Conservation (phyloP, 495 filamentous ascomycete species). For the Viridothelium virens region DNA sequence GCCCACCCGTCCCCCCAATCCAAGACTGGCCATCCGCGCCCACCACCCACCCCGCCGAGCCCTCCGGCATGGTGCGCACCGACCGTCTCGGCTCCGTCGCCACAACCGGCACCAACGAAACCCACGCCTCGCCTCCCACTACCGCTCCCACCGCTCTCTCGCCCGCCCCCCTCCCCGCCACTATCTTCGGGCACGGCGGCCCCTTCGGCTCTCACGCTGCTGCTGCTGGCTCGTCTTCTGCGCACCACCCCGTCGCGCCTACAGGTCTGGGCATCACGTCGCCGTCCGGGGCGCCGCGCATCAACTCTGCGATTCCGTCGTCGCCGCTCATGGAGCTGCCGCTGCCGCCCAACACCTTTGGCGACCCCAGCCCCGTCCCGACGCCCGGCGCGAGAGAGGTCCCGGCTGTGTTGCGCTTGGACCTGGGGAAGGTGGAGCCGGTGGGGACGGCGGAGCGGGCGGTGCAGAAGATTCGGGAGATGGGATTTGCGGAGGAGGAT, state of each 20-base stretch:
- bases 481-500: conserved; percentile 37
- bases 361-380: not conserved
- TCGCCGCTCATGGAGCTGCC: conserved; percentile 3
- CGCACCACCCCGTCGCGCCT: not conserved
- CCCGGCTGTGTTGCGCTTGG: conserved; percentile 10
- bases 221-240: not conserved
- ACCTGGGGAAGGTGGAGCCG: conserved; percentile 13
- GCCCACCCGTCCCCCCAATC: conserved; percentile 15
- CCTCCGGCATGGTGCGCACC: not conserved
- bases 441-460: conserved; percentile 34
- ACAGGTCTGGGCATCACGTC: conserved; percentile 1
- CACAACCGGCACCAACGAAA: not conserved
- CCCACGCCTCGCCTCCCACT: not conserved
- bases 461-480: conserved; percentile 36
- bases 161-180: conserved; percentile 27
- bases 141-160: not conserved
- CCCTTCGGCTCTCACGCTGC: not conserved
- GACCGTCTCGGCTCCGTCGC: conserved; percentile 6
- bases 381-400: not conserved
- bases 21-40: conserved; percentile 12
- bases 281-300: not conserved
- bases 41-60: not conserved
- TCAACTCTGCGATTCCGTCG: conserved; percentile 6
- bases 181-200: conserved; percentile 25
- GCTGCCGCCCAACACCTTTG: not conserved